These are phyloP conservation scores for Fusarium redolens DNA, from an alignment of 2,329 filamentous ascomycete genomes.

Conservation along the genomic window DNA sequence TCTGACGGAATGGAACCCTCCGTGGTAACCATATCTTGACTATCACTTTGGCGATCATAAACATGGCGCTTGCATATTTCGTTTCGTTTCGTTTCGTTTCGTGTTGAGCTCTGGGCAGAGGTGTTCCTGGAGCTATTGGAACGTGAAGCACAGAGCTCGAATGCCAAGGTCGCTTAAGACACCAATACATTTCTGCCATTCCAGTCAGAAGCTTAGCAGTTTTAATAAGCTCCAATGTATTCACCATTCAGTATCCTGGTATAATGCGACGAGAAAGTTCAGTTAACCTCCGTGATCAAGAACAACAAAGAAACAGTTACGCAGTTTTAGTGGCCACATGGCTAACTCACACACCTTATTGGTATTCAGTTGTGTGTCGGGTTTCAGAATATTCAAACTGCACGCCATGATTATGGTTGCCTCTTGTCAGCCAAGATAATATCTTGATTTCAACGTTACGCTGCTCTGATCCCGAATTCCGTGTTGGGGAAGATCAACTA, in stretches of 20 bases:
- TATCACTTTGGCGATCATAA: neutral
- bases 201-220: conserved; percentile 1
- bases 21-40: neutral
- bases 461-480: neutral
- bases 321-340: neutral
- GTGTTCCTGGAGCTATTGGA: conserved; percentile 21
- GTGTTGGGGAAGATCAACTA: neutral
- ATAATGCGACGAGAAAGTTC: neutral
- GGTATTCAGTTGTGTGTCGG: neutral
- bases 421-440: conserved; percentile 6
- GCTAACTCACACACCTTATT: neutral
- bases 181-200: conserved; percentile 28
- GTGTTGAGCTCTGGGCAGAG: conserved; percentile 10
- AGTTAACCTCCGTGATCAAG: neutral
- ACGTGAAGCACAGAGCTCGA: conserved; percentile 4
- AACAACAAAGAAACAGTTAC: neutral
- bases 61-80: conserved; percentile 1
- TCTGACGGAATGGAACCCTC: neutral
- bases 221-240: conserved; percentile 2
- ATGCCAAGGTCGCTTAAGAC: conserved; percentile 37
- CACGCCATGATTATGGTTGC: conserved; percentile 3
- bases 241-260: conserved; percentile 2
- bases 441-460: conserved; percentile 2
- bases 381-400: conserved; percentile 21
- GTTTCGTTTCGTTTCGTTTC: conserved; percentile 36